A percentile compares a stretch with the other conserved stretches of the same genome.
These are phyloP conservation scores for Penicillium taxi DNA, from an alignment of 495 filamentous ascomycete genomes.

Conservation along the genomic window DNA sequence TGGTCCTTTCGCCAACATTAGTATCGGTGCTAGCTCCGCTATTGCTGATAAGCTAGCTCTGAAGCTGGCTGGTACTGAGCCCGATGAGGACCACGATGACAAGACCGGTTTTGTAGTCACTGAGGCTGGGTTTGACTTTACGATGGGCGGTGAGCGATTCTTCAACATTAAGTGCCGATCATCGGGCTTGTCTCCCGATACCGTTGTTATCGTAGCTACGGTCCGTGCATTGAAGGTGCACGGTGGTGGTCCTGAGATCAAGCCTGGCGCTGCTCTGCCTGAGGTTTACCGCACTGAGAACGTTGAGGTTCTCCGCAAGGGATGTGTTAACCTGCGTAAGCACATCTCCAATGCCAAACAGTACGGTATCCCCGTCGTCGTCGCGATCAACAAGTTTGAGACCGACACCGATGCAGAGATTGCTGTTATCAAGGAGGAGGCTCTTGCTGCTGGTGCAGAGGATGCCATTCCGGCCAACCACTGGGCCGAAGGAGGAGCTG, in stretches of 20 bases:
- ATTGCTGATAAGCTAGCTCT: slow-evolving; percentile 91
- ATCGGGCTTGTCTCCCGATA: slow-evolving; percentile 84
- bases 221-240: slow-evolving; percentile 95
- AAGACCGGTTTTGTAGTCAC: slow-evolving; percentile 95
- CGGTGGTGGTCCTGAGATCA: slow-evolving; percentile 87
- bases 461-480: slow-evolving; percentile 92
- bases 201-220: slow-evolving; percentile 90
- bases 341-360: slow-evolving; percentile 81
- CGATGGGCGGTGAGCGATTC: slow-evolving; percentile 98
- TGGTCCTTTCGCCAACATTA: slow-evolving; percentile 96
- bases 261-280: slow-evolving; percentile 70
- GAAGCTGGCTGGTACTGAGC: slow-evolving; percentile 91
- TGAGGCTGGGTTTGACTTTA: slow-evolving; percentile 97
- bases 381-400: slow-evolving; percentile 93
- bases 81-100: slow-evolving; percentile 76
- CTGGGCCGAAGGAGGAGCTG: slow-evolving; percentile 92
- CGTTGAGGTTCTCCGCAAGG: slow-evolving; percentile 76
- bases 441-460: slow-evolving; percentile 84
- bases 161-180: slow-evolving; percentile 99
- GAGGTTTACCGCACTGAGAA: slow-evolving; percentile 91
- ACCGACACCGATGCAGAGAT: slow-evolving; percentile 94
- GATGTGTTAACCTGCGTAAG: slow-evolving; percentile 90
- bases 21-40: slow-evolving; percentile 90
- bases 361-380: slow-evolving; percentile 92
- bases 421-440: slow-evolving; percentile 77